Base-by-base conservation (phyloP, 1,139 yeast genomes). In the Hansenula sp. region DNA sequence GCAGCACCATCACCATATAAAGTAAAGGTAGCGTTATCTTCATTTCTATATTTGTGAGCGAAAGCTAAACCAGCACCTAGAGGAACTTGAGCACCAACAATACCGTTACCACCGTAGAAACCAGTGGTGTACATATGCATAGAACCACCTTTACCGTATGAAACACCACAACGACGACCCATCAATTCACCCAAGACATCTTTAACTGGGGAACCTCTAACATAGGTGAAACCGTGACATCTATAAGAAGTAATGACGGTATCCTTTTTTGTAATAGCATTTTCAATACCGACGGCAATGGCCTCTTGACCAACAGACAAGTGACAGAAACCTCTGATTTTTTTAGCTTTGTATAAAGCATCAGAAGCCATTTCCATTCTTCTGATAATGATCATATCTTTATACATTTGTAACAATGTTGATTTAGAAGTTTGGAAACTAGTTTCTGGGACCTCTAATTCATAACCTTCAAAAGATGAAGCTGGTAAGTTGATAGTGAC, bases 271-370 rank as follows among this genome's bases (percentile, higher is more conserved):
- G 86, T 81, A 64, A 90, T 86, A 58, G 99, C 98, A 60, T 85
- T 82, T 76, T 93, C 99, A 60, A 93, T 89, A 67, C 99, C 99
- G 52, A 91, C 97, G 49, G 99, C 96, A 69, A 93, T 80, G 51
- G 99, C 99, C 74, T 93, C 99, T 74, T 93, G 99, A 62, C 99
- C 99, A 52, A 88, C 91, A n/a, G 96, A 88, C 73, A 94, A 79
- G 71, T 93, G 99, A 72, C 99, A 90, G 83, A 93, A 93, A 57
- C 99, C 99, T 73, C 98, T 81, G 63, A 93, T 91, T 74, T 93
- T 90, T 77, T 93, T 93, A 63, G 98, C 96, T 76, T 93, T 93
- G 78, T 93, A 93, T 55, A 94, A 76, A 32, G 98, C 98, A 65
- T 93, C 99, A 47, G 98, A 82, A 33, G 97, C 96, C 96, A 93